Conservation (phyloP, 2,329 filamentous ascomycete genomes). For the Colletotrichum simmondsii region DNA sequence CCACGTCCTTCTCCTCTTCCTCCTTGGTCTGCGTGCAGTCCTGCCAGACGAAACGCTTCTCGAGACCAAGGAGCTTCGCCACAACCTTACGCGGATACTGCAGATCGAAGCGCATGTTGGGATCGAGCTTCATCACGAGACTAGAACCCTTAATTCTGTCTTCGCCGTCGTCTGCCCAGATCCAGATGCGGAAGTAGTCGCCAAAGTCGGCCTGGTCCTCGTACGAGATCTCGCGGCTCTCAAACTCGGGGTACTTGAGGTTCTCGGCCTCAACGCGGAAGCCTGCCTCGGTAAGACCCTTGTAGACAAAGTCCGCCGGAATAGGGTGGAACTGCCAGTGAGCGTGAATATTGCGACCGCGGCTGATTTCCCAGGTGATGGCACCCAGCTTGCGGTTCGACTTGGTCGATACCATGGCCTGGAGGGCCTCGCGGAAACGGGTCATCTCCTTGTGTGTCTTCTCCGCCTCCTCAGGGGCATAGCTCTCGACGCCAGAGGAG, state of each 20-base stretch:
- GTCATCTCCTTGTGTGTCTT: slow-evolving; percentile 84
- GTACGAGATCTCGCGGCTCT: slow-evolving; percentile 59
- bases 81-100: slow-evolving; percentile 91
- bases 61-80: slow-evolving; percentile 85
- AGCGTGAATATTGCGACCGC: slow-evolving; percentile 82
- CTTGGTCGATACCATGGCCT: slow-evolving; percentile 77
- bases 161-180: slow-evolving; percentile 73
- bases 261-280: slow-evolving; percentile 93
- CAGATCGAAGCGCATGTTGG: slow-evolving; percentile 83
- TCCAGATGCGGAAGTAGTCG: slow-evolving; percentile 86
- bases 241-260: slow-evolving; percentile 63
- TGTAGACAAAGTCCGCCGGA: slow-evolving; percentile 72
- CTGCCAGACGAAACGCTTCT: slow-evolving; percentile 84
- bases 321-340: slow-evolving; percentile 96
- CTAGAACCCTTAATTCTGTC: slow-evolving; percentile 71
- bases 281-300: slow-evolving; percentile 84
- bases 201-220: slow-evolving; percentile 58
- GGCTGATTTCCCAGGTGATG: slow-evolving; percentile 93
- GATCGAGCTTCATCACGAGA: slow-evolving; percentile 78
- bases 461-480: slow-evolving; percentile 63
- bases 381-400: slow-evolving; percentile 74
- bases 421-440: slow-evolving; percentile 80
- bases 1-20: slow-evolving; percentile 83
- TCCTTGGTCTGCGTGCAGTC: slow-evolving; percentile 81
- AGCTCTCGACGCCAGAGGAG: slow-evolving; percentile 67